Conservation (phyloP, 169 alveolate species). For the Eimeria praecox region DNA sequence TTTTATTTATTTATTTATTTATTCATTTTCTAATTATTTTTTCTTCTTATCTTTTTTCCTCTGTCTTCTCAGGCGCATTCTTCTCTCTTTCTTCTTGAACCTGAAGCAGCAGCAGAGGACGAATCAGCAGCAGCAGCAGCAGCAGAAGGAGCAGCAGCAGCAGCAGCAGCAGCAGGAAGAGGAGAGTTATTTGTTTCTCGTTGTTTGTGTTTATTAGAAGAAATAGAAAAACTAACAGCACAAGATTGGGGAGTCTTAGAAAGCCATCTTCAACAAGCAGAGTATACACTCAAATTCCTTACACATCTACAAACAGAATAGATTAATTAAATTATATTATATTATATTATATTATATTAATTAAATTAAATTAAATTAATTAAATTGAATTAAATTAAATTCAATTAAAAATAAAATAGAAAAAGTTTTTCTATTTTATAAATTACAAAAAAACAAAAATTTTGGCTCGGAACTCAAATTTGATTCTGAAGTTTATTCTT, state of each 20-base stretch:
- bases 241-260: conserved; percentile 3
- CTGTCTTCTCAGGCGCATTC: background rate
- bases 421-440: no score
- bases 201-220: background rate
- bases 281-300: background rate
- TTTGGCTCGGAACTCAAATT: no score
- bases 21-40: no score
- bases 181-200: background rate
- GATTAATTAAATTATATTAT: background rate
- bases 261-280: background rate
- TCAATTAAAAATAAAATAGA: background rate
- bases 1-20: no score
- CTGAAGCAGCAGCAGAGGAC: conserved; percentile 11
- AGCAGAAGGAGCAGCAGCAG: background rate
- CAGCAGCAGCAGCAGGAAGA: background rate
- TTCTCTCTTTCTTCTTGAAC: background rate
- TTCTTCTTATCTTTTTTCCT: background rate
- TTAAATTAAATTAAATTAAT: no score
- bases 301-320: background rate
- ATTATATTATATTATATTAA: background rate
- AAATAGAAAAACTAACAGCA: background rate
- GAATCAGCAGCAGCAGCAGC: background rate
- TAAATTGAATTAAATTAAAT: background rate
- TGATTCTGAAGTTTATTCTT: no score
- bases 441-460: no score